Conservation (phyloP, 768 basidiomycete genomes). For the Serendipita sp. region DNA sequence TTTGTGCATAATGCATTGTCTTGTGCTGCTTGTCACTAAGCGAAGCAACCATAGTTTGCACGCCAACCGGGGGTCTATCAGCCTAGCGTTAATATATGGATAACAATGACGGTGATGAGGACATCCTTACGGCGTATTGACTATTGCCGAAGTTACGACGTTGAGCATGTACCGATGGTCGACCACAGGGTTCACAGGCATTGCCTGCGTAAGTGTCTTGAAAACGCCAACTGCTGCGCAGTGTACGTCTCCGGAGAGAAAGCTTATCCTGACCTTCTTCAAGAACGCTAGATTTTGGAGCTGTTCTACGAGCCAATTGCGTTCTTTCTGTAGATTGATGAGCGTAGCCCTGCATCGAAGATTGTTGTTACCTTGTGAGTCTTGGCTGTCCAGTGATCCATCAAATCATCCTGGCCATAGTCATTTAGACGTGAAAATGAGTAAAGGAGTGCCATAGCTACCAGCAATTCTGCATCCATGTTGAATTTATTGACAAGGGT, state of each 20-base stretch:
- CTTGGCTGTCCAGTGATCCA: slow-evolving; percentile 67
- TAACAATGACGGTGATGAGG: not conserved
- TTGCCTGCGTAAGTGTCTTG: slow-evolving; percentile 44
- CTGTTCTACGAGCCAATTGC: slow-evolving; percentile 74
- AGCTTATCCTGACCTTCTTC: slow-evolving; percentile 58
- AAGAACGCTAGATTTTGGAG: slow-evolving; percentile 55
- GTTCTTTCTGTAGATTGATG: slow-evolving; percentile 49
- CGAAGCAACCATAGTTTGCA: slow-evolving; percentile 65
- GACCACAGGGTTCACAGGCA: slow-evolving; percentile 27
- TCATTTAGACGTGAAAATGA: too few species aligned
- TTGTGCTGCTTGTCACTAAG: slow-evolving; percentile 63
- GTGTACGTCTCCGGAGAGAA: slow-evolving; percentile 92
- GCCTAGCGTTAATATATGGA: not conserved
- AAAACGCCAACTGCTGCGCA: slow-evolving; percentile 71
- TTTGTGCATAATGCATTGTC: slow-evolving; percentile 65
- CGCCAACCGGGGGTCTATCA: slow-evolving; percentile 43
- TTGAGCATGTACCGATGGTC: slow-evolving; percentile 90
- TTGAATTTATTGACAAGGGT: slow-evolving; percentile 87
- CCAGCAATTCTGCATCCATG: slow-evolving; percentile 80
- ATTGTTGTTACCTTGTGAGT: slow-evolving; percentile 58
- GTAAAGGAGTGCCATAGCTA: slow-evolving; percentile 36
- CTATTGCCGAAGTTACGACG: slow-evolving; percentile 73
- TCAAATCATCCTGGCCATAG: slow-evolving; percentile 47
- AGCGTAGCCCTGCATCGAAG: too few species aligned
- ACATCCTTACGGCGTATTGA: slow-evolving; percentile 73